phyloP scores from a whole-genome alignment of 1,284 basidiomycete species.

The Cystobasidiaceae sp. region DNA sequence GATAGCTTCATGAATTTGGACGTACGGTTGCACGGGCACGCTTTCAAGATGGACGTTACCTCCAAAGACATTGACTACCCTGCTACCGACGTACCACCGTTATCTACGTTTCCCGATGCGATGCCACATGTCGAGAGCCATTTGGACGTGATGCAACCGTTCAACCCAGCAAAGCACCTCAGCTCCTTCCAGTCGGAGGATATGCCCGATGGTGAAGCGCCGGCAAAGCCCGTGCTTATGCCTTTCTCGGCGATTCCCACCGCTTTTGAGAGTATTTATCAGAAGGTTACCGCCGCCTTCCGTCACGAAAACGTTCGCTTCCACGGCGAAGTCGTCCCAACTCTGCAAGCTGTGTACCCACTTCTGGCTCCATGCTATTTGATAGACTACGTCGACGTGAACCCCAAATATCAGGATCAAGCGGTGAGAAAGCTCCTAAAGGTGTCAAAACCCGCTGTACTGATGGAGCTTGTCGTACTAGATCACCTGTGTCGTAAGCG shows the following conservation, averaged over 20 bases:
- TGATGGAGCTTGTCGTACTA: background rate
- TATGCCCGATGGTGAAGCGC: background rate
- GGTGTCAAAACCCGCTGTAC: background rate
- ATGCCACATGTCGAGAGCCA: background rate
- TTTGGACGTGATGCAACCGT: background rate
- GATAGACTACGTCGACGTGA: background rate
- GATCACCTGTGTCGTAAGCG: background rate
- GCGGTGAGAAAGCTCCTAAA: background rate
- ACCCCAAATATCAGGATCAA: background rate
- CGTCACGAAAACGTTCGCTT: constrained; percentile 2
- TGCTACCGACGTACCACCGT: background rate
- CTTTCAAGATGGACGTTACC: background rate
- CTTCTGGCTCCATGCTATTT: constrained; percentile 4
- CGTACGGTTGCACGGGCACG: background rate
- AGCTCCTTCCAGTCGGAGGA: background rate
- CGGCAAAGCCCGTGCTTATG: background rate
- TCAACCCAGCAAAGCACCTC: background rate
- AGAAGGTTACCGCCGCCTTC: background rate
- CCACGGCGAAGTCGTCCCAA: background rate
- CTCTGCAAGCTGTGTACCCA: constrained; percentile 2
- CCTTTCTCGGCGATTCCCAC: constrained; percentile 1
- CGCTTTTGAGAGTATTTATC: background rate
- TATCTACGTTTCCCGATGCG: background rate
- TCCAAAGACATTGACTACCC: background rate
- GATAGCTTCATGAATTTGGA: background rate